phyloP scores from a whole-genome alignment of 257 asterid species.

The Ilex aquifolium region DNA sequence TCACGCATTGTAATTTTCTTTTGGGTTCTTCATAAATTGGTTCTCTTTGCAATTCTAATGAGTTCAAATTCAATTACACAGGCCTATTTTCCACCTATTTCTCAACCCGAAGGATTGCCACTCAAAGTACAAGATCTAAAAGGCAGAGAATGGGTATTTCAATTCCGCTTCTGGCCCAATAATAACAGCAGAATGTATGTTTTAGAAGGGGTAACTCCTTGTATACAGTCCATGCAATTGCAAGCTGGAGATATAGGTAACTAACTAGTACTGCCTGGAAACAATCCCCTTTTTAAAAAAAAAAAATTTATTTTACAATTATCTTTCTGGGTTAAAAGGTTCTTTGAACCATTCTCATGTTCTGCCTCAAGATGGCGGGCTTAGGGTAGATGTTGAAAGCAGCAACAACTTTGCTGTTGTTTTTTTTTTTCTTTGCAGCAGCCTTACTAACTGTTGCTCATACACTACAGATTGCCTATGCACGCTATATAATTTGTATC shows the following conservation, averaged over 20 bases:
- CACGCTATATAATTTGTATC: no score
- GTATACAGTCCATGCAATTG: conserved; percentile 87
- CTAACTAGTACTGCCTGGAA: conserved; percentile 14
- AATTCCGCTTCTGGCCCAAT: conserved; percentile 96
- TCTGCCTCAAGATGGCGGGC: no score
- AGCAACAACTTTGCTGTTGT: no score
- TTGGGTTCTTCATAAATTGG: background rate
- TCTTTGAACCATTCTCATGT: no score
- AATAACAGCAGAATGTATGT: conserved; percentile 99
- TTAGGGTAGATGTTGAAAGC: no score
- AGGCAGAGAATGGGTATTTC: conserved; percentile 92
- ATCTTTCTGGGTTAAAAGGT: no score
- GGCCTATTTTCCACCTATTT: conserved; percentile 88
- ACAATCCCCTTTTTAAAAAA: background rate
- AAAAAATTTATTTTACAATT: no score
- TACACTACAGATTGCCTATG: no score
- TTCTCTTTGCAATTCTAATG: conserved; percentile 12
- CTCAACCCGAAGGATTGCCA: conserved; percentile 88
- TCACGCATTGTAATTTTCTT: no score
- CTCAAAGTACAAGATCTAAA: conserved; percentile 67
- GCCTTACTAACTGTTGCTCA: no score
- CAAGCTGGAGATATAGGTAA: conserved; percentile 99
- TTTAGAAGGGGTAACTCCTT: conserved; percentile 95
- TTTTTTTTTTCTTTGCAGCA: no score
- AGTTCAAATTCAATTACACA: conserved; percentile 28